Evolutionary conservation across 805 yeast species (phyloP), one percentile per base, ranked within the genome.

Genomic region (Kuraishia ogatae): DNA sequence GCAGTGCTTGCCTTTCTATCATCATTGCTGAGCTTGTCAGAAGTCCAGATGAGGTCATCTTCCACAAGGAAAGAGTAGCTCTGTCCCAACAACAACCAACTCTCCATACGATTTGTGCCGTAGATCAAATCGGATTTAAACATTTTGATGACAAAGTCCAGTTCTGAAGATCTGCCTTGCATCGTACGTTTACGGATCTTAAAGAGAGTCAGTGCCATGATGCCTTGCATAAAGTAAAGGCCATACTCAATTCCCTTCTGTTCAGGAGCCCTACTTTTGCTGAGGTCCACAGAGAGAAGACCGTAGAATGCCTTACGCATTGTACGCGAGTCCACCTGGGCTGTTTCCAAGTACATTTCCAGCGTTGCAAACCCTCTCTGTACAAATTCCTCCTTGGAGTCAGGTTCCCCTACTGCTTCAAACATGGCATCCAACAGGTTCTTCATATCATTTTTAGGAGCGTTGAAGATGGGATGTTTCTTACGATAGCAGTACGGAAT

Each of bases 11-110:
- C 70, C 62, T 85, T 85, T 58, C 83, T 76, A 5, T 87, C 94
- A 0, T 75, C 64, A 0, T 79, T 74, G 53, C 84, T 84, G 43
- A 90, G 69, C 62, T 87, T 87, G 62, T 92, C 97, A 0, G 96
- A 84, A 1, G 93, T 87, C 96, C 97, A 90, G n/a, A 89, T 82
- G 55, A 94, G 69, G 59, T 89, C 97, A 66, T 91, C 97, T 60
- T 93, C 97, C 0, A 87, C 96, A 48, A 88, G 71, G 56, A 75
- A 83, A 0, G 91, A 84, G 61, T 79, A 91, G 0, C 93, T 84
- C 63, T 85, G 90, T 0, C 96, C 97, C 15, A 94, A 66, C 1
- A 89, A 75, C 48, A 83, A 73, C 99, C 99, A 94, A 8, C 89
- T 82, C 67, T 94, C 99, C 51, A 85, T 76, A 29, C 97, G 72